Percentiles rank a stretch among this genome's conserved stretches.
Evolutionary conservation across 352 stramenopile species (phyloP).

Genomic region (Pythium insidiosum): DNA sequence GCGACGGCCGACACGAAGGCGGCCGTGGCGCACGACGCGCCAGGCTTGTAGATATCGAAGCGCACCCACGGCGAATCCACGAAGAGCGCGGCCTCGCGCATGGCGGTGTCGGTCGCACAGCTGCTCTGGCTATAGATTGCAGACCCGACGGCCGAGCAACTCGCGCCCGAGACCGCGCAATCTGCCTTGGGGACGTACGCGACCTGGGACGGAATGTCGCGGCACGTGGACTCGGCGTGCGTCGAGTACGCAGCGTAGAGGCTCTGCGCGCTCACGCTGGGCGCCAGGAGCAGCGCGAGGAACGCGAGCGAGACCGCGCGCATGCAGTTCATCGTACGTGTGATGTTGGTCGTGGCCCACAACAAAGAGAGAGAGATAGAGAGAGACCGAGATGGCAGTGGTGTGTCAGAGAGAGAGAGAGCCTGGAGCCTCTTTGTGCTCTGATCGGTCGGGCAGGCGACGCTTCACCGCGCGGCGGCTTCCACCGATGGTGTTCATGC

Average conservation of each 20-base stretch:
- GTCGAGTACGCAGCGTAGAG: slow-evolving; percentile 7
- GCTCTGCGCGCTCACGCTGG: background rate
- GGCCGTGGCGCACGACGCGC: slow-evolving; percentile 11
- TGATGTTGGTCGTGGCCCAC: too few species aligned
- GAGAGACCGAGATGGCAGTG: too few species aligned
- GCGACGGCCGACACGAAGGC: slow-evolving; percentile 25
- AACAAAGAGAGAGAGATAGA: too few species aligned
- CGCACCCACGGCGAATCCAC: slow-evolving; percentile 5
- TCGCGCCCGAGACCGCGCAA: background rate
- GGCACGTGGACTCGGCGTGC: slow-evolving; percentile 6
- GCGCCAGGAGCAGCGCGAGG: background rate
- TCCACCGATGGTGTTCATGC: too few species aligned
- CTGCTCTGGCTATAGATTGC: background rate
- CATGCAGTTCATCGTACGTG: too few species aligned
- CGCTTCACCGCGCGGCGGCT: too few species aligned
- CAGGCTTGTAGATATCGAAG: slow-evolving; percentile 12
- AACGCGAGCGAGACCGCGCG: too few species aligned
- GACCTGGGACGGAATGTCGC: slow-evolving; percentile 5
- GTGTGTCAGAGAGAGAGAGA: too few species aligned
- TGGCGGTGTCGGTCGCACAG: slow-evolving; percentile 1
- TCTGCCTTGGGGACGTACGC: slow-evolving; percentile 2
- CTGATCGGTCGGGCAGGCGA: too few species aligned
- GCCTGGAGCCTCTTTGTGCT: too few species aligned
- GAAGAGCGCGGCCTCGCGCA: background rate
- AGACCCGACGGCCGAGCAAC: background rate